These are phyloP conservation scores for Quercus cerris DNA, from an alignment of 306 rosid species.

Conservation along the genomic window DNA sequence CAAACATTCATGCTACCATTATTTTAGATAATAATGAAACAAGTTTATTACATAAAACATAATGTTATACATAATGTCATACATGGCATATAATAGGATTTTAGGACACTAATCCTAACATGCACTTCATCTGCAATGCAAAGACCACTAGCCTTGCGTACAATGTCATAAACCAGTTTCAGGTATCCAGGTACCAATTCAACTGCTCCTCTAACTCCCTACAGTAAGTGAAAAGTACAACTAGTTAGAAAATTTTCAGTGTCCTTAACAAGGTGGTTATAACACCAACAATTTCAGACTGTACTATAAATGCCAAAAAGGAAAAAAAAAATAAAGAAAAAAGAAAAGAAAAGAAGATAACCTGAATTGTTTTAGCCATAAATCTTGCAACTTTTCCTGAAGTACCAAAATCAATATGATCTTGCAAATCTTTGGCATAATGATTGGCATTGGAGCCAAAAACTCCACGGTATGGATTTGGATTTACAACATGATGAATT, in stretches of 20 bases:
- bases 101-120: too few species aligned
- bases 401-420: constrained; percentile 79
- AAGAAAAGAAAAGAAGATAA: constrained; percentile 16
- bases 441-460: constrained; percentile 64
- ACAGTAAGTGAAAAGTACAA: constrained; percentile 6
- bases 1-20: too few species aligned
- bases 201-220: constrained; percentile 95
- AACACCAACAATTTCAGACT: not conserved
- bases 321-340: constrained; percentile 12
- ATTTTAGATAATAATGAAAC: too few species aligned
- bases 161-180: constrained; percentile 75
- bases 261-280: not conserved
- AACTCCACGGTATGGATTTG: constrained; percentile 81
- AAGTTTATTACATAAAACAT: too few species aligned
- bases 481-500: constrained; percentile 77
- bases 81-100: too few species aligned
- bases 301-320: not conserved
- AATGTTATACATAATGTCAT: too few species aligned
- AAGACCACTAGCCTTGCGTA: constrained; percentile 87
- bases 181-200: constrained; percentile 88
- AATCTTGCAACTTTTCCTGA: constrained; percentile 83
- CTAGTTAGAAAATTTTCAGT: not conserved
- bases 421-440: constrained; percentile 79
- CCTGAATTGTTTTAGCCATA: constrained; percentile 90
- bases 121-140: constrained; percentile 98